Base-by-base conservation (phyloP, 2,329 filamentous ascomycete genomes). In the Fusarium nodosum region DNA sequence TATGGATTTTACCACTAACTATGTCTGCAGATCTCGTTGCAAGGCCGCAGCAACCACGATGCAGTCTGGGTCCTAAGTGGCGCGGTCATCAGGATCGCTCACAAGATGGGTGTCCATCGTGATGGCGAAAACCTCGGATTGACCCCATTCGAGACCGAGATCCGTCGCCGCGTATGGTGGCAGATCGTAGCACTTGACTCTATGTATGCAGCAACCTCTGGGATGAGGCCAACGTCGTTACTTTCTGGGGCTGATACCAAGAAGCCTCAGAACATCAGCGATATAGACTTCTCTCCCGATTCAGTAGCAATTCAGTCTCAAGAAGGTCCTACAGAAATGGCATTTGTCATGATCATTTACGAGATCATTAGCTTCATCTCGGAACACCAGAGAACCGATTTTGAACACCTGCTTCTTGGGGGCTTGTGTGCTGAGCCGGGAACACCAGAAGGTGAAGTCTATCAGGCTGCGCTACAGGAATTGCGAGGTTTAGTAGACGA, bases 151-250 rank as follows among this genome's bases (percentile, higher is more conserved):
- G 61, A 64, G 1, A 58, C 60, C 6, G 60, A 64, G 3, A 64
- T 64, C 12, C 61, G 61, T 2, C 61, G 61, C 4, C 51, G 61
- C 0, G 33, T 64, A 4, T 64, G 61, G 61, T 64, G 61, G 61
- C 44, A 56, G 5, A 64, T 64, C 9, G 26, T 64, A 6, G 34
- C 56, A 15, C 28, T 64, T 8, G 61, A 64, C n/a, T 58, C 44
- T 1, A 51, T 64, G 61, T 64, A 64, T 13, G 52, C 61, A 3
- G 33, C 44, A 10, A 64, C 60, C 1, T 51, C 61, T 10, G 61
- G 61, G 3, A 64, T 64, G 33, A 50, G 44, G 28, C 61, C 61
- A 7, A 58, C 38, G 0, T 22, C 56, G 1, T 3, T 64, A 1
- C 45, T 61, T 0, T 20, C 42, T 2, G 51, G 38, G 5, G 63